Conservation (phyloP, 2,329 filamentous ascomycete species). For the Mycocentrospora acerina region DNA sequence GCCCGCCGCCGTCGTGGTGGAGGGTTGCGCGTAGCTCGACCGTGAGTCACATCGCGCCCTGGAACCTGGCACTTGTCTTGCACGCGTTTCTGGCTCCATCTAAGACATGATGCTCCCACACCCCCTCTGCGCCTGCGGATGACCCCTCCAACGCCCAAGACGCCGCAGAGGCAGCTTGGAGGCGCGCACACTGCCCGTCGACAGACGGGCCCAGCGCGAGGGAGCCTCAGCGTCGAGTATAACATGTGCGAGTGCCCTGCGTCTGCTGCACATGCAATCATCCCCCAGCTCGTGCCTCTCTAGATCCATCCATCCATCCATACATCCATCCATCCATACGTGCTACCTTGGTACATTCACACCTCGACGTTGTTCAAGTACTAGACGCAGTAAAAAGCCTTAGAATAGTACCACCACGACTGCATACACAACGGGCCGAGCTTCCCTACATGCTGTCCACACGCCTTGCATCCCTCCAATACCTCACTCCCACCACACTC, state of each 20-base stretch:
- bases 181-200: conserved; percentile 10
- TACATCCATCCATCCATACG: conserved; percentile 5
- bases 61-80: conserved; percentile 4
- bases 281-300: conserved; percentile 12
- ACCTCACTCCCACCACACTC: conserved; percentile 23
- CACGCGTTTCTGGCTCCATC: conserved; percentile 8
- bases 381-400: no score
- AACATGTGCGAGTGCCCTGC: conserved; percentile 5
- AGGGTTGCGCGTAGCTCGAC: conserved; percentile 1
- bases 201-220: conserved; percentile 6
- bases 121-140: conserved; percentile 13
- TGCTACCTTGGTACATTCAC: no score
- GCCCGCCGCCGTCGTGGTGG: no score
- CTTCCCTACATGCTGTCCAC: conserved; percentile 11
- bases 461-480: conserved; percentile 6
- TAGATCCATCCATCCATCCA: conserved; percentile 3
- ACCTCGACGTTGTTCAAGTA: no score
- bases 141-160: conserved; percentile 10
- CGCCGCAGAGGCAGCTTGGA: conserved; percentile 1
- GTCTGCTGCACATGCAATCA: conserved; percentile 3
- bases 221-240: conserved; percentile 5
- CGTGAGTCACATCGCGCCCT: conserved; percentile 34
- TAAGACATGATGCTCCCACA: conserved; percentile 11
- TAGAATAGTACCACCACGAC: no score
- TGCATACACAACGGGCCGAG: conserved; percentile 19